Evolutionary conservation across 495 filamentous ascomycete species (phyloP).

Genomic region (Amniculicola lignicola): DNA sequence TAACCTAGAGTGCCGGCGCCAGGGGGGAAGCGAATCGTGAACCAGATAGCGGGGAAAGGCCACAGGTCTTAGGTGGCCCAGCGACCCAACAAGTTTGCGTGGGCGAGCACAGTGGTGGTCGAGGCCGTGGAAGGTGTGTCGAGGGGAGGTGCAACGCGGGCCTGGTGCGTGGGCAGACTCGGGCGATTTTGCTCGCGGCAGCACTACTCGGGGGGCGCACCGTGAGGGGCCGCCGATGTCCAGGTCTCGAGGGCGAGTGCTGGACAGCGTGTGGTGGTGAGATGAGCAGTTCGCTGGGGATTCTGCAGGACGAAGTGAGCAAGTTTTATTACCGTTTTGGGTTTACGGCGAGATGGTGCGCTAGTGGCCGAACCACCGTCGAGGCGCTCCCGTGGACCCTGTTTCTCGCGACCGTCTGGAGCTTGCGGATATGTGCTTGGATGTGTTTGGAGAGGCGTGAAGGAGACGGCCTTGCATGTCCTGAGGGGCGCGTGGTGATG

Average conservation of each 20-base stretch:
- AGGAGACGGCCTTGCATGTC: not conserved
- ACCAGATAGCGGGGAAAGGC: not conserved
- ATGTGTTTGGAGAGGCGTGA: too few species aligned
- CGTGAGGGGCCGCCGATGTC: too few species aligned
- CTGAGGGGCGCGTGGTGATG: too few species aligned
- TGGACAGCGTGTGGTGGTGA: not conserved
- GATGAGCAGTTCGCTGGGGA: not conserved
- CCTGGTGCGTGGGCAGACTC: not conserved
- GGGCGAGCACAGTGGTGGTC: too few species aligned
- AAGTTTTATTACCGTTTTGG: constrained; percentile 28
- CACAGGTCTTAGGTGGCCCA: not conserved
- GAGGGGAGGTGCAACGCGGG: not conserved
- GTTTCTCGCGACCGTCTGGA: too few species aligned
- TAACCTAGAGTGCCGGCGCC: constrained; percentile 11
- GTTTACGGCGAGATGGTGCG: constrained; percentile 5
- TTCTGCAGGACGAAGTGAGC: constrained; percentile 14
- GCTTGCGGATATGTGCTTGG: too few species aligned
- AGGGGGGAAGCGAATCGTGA: not conserved
- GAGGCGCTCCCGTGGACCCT: too few species aligned
- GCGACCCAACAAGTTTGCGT: too few species aligned
- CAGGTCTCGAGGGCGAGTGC: not conserved
- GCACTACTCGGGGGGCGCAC: too few species aligned
- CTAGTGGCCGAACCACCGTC: constrained; percentile 9
- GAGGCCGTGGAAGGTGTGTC: too few species aligned
- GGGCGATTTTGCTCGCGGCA: too few species aligned